These are phyloP conservation scores for Kazachstania sp. DNA, from an alignment of 1,139 yeast genomes.

Conservation along the genomic window DNA sequence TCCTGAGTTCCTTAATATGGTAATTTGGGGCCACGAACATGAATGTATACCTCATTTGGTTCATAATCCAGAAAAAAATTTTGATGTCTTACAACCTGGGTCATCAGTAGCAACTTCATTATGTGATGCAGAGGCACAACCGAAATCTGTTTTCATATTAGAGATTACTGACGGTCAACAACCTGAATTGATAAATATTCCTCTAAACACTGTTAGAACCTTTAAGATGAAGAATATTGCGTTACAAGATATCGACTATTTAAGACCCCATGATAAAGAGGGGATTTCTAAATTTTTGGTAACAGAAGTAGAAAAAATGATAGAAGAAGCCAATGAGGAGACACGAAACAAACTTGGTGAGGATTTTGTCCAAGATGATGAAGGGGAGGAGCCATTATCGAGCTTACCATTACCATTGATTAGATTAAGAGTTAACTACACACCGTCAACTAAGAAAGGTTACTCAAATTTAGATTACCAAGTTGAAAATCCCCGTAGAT, in stretches of 20 bases:
- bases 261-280: slow-evolving; percentile 57
- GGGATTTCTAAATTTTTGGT: slow-evolving; percentile 56
- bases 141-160: slow-evolving; percentile 66
- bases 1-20: slow-evolving; percentile 72
- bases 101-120: slow-evolving; percentile 90
- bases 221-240: slow-evolving; percentile 64
- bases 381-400: slow-evolving; percentile 10
- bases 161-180: slow-evolving; percentile 44
- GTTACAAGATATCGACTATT: slow-evolving; percentile 43
- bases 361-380: slow-evolving; percentile 18
- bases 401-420: slow-evolving; percentile 64
- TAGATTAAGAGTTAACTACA: slow-evolving; percentile 75
- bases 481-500: slow-evolving; percentile 82
- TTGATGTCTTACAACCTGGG: slow-evolving; percentile 85
- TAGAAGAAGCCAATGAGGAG: slow-evolving; percentile 47
- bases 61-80: slow-evolving; percentile 57
- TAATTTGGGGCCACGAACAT: slow-evolving; percentile 98
- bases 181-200: slow-evolving; percentile 57
- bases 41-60: slow-evolving; percentile 75
- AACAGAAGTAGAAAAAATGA: slow-evolving; percentile 57
- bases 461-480: slow-evolving; percentile 49
- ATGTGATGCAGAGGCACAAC: slow-evolving; percentile 73
- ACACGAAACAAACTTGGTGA: slow-evolving; percentile 36
- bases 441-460: slow-evolving; percentile 38
- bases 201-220: slow-evolving; percentile 70